Evolutionary conservation across 2,329 filamentous ascomycete species (phyloP).

Genomic region (Fusarium bactridioides): DNA sequence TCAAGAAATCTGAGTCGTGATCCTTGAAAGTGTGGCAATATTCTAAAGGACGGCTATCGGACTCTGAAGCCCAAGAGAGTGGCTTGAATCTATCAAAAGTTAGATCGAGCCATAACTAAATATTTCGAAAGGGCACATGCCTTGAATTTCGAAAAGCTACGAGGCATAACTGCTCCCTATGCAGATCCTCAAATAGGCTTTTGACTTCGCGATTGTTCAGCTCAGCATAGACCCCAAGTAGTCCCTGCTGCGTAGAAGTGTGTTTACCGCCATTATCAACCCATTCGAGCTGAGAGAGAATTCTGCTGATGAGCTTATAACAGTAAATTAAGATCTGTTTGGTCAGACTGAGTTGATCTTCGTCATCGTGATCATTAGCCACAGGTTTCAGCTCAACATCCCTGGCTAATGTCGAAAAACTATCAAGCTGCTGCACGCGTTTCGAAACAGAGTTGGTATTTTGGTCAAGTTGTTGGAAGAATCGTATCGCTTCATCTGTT

Average conservation of each 20-base stretch:
- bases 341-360: neutral
- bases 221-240: neutral
- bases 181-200: neutral
- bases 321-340: neutral
- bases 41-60: neutral
- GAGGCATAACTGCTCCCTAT: conserved; percentile 1
- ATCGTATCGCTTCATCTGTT: conserved; percentile 1
- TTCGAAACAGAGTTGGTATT: neutral
- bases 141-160: neutral
- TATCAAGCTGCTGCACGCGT: neutral
- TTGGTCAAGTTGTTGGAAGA: neutral
- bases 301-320: neutral
- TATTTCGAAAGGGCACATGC: neutral
- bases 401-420: neutral
- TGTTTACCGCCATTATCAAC: neutral
- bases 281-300: neutral
- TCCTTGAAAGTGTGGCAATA: neutral
- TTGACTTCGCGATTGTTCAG: neutral
- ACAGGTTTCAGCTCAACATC: neutral
- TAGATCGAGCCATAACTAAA: fast-evolving
- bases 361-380: neutral
- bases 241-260: neutral
- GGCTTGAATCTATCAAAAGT: neutral
- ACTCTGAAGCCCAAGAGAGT: neutral
- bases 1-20: neutral